phyloP scores from a whole-genome alignment of 2,329 filamentous ascomycete species.

The Furcasterigmium sp. region DNA sequence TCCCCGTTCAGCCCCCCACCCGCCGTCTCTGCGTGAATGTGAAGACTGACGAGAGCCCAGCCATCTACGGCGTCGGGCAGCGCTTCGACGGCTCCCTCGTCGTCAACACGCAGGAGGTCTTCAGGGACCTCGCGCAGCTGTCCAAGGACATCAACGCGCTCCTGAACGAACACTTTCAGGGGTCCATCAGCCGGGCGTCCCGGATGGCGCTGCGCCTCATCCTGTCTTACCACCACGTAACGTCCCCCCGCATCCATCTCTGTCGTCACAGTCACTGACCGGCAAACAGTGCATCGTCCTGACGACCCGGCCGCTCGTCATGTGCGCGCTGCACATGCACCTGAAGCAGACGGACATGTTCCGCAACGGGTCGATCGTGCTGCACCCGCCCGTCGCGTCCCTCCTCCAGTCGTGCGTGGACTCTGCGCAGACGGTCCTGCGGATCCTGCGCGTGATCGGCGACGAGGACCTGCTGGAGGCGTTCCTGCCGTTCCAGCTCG shows the following conservation, averaged over 20 bases:
- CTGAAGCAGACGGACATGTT: slow-evolving; percentile 10
- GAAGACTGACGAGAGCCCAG: background rate
- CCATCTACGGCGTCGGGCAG: slow-evolving; percentile 11
- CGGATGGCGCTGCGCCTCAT: slow-evolving; percentile 12
- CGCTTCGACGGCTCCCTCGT: slow-evolving; percentile 11
- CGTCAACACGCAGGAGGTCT: slow-evolving; percentile 10
- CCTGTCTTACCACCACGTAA: slow-evolving; percentile 17
- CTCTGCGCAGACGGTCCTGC: slow-evolving; percentile 10
- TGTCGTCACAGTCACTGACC: background rate
- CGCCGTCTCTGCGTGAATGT: too few species aligned
- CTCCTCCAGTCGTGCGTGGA: slow-evolving; percentile 11
- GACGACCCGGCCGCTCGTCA: slow-evolving; percentile 9
- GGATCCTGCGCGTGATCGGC: slow-evolving; percentile 10
- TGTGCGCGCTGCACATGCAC: slow-evolving; percentile 20
- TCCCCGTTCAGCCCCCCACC: too few species aligned
- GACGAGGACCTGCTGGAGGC: slow-evolving; percentile 25
- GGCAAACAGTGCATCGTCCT: slow-evolving; percentile 7
- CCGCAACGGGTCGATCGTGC: slow-evolving; percentile 4
- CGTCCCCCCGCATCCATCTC: fast-evolving
- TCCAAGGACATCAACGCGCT: slow-evolving; percentile 9
- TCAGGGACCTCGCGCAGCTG: slow-evolving; percentile 8
- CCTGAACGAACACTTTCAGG: slow-evolving; percentile 11
- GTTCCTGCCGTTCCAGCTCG: slow-evolving; percentile 33
- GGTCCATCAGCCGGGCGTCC: slow-evolving; percentile 10
- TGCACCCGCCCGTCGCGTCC: slow-evolving; percentile 9